Conservation (phyloP, 1,284 basidiomycete species). For the Taiwanofungus camphoratus region DNA sequence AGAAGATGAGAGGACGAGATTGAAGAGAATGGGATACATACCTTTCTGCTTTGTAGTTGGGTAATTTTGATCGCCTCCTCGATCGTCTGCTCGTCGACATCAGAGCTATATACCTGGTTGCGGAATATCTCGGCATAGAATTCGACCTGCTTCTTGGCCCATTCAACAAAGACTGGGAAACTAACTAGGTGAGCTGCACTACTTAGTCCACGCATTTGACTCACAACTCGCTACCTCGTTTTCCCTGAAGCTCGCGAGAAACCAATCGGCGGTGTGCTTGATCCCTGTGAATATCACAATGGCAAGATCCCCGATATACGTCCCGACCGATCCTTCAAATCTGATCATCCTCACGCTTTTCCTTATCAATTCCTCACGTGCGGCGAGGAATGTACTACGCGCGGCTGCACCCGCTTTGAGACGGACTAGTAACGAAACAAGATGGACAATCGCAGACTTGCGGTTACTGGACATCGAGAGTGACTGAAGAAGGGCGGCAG, state of each 20-base stretch:
- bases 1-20: background rate
- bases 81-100: slow-evolving; percentile 61
- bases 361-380: slow-evolving; percentile 73
- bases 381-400: slow-evolving; percentile 76
- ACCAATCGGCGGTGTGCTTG: slow-evolving; percentile 98
- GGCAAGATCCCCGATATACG: slow-evolving; percentile 77
- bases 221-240: slow-evolving; percentile 87
- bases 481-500: slow-evolving; percentile 67
- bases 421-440: slow-evolving; percentile 71
- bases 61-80: slow-evolving; percentile 77
- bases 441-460: slow-evolving; percentile 68
- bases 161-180: slow-evolving; percentile 80
- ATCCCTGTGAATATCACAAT: slow-evolving; percentile 85
- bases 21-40: slow-evolving; percentile 26
- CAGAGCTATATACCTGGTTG: slow-evolving; percentile 86
- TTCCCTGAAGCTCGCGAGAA: slow-evolving; percentile 91
- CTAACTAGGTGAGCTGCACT: slow-evolving; percentile 8
- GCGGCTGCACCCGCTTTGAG: slow-evolving; percentile 79
- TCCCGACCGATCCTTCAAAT: slow-evolving; percentile 86
- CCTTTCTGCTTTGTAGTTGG: slow-evolving; percentile 75
- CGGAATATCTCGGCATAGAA: slow-evolving; percentile 83
- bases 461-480: slow-evolving; percentile 73
- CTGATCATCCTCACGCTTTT: slow-evolving; percentile 78
- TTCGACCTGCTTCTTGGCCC: slow-evolving; percentile 87
- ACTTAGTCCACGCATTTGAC: slow-evolving; percentile 24